A percentile compares a stretch with the other conserved stretches of the same genome.
Evolutionary conservation across 345 rosid species (phyloP).

Genomic region (Pseudoturritis turrita): DNA sequence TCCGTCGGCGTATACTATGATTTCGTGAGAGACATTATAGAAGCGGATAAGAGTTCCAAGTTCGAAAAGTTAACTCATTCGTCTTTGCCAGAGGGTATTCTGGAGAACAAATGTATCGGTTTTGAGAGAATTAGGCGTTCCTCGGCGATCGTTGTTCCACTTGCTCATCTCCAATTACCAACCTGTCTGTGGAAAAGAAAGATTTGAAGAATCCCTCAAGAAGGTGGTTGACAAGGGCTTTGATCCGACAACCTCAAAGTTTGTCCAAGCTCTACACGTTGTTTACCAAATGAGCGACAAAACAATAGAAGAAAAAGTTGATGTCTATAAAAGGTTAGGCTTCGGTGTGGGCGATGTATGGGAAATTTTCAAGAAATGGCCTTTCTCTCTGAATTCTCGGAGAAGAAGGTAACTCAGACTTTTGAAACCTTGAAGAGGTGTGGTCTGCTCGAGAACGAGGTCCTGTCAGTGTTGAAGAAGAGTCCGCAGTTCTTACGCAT

Average conservation of each 20-base stretch:
- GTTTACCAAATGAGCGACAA: background rate
- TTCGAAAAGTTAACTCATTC: background rate
- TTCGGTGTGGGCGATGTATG: slow-evolving; percentile 19
- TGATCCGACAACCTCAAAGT: slow-evolving; percentile 11
- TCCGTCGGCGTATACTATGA: background rate
- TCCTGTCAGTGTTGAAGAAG: background rate
- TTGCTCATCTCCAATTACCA: background rate
- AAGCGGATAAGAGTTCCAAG: background rate
- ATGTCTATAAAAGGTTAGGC: slow-evolving; percentile 16
- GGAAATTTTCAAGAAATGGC: slow-evolving; percentile 25
- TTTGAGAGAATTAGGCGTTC: slow-evolving; percentile 19
- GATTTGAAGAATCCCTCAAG: slow-evolving; percentile 5
- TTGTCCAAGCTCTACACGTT: slow-evolving; percentile 11
- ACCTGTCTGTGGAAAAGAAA: background rate
- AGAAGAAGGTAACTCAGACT: background rate
- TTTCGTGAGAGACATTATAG: background rate
- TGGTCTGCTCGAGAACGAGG: background rate
- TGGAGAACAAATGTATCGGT: background rate
- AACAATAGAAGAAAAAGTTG: background rate
- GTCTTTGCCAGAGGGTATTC: background rate
- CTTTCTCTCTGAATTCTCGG: background rate
- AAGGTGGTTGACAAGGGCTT: slow-evolving; percentile 18
- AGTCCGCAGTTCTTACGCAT: background rate
- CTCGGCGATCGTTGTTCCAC: background rate
- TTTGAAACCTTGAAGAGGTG: background rate